Percentiles rank a stretch among this genome's conserved stretches.
Conservation (phyloP, 495 filamentous ascomycete species). For the Penicillium manginii region DNA sequence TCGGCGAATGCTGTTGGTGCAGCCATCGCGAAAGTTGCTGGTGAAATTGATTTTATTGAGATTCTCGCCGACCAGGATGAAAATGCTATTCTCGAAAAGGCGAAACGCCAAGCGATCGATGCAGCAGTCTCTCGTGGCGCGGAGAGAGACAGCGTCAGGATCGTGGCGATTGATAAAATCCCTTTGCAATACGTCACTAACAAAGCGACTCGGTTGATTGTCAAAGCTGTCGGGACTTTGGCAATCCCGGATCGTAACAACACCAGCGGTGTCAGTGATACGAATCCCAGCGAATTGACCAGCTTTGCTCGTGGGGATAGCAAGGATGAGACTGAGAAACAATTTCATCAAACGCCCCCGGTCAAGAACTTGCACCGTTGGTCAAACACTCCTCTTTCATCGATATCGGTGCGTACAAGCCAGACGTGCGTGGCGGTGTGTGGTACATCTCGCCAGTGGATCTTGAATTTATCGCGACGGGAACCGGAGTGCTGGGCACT, state of each 20-base stretch:
- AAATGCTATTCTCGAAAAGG: conserved; percentile 35
- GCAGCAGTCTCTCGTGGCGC: conserved; percentile 44
- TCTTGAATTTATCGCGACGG: conserved; percentile 32
- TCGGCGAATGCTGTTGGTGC: conserved; percentile 62
- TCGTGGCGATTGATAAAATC: conserved; percentile 39
- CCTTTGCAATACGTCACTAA: conserved; percentile 44
- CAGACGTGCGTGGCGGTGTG: conserved; percentile 47
- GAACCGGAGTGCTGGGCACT: conserved; percentile 27
- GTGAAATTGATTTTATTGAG: conserved; percentile 50
- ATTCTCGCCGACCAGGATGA: conserved; percentile 38
- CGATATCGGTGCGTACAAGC: conserved; percentile 53
- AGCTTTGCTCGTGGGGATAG: not conserved
- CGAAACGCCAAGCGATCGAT: conserved; percentile 42
- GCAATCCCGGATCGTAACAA: conserved; percentile 7
- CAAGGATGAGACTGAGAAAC: conserved; percentile 14
- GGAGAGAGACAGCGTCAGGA: conserved; percentile 27
- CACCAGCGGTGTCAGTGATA: no score
- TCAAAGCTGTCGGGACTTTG: conserved; percentile 38
- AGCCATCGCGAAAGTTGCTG: conserved; percentile 55
- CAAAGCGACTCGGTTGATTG: conserved; percentile 32
- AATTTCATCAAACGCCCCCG: conserved; percentile 3
- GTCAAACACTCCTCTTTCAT: conserved; percentile 21
- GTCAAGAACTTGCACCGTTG: conserved; percentile 3
- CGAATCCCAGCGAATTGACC: not conserved
- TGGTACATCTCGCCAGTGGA: conserved; percentile 31